Conservation (phyloP, 1,284 basidiomycete species). For the Vanrija sp. region DNA sequence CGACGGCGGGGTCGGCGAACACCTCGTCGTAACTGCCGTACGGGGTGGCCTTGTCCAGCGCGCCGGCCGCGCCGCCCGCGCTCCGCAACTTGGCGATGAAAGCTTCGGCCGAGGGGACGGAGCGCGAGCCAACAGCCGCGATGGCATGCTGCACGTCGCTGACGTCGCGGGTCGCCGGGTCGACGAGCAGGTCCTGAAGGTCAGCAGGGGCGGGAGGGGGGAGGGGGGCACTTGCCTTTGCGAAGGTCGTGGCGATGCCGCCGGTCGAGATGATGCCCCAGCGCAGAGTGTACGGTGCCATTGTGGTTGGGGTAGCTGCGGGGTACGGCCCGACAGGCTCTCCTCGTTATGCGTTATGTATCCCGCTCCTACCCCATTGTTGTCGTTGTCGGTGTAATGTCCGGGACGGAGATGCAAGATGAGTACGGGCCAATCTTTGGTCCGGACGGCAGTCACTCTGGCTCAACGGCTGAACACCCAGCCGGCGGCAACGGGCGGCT, state of each 20-base stretch:
- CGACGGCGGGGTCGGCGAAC: slow-evolving; percentile 63
- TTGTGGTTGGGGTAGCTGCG: no score
- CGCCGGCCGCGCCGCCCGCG: slow-evolving; percentile 17
- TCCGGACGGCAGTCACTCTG: no score
- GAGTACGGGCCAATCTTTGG: no score
- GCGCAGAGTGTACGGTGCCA: slow-evolving; percentile 17
- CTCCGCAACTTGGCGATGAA: slow-evolving; percentile 56
- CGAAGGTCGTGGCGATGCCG: slow-evolving; percentile 33
- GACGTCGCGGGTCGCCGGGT: slow-evolving; percentile 55
- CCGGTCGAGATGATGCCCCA: slow-evolving; percentile 49
- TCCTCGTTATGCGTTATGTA: no score
- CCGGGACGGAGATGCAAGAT: no score
- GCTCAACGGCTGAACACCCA: no score
- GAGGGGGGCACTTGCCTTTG: slow-evolving; percentile 18
- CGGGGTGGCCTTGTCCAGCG: slow-evolving; percentile 54
- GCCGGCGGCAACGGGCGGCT: no score
- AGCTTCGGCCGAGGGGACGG: slow-evolving; percentile 60
- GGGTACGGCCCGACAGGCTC: no score
- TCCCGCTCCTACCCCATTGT: no score
- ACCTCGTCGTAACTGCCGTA: slow-evolving; percentile 75
- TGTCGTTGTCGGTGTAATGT: no score
- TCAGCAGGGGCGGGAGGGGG: background rate
- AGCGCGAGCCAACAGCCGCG: slow-evolving; percentile 75
- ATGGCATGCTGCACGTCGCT: slow-evolving; percentile 71
- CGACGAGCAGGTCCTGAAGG: slow-evolving; percentile 23